Conservation (phyloP, 495 filamentous ascomycete species). For the Daldinia childiae region DNA sequence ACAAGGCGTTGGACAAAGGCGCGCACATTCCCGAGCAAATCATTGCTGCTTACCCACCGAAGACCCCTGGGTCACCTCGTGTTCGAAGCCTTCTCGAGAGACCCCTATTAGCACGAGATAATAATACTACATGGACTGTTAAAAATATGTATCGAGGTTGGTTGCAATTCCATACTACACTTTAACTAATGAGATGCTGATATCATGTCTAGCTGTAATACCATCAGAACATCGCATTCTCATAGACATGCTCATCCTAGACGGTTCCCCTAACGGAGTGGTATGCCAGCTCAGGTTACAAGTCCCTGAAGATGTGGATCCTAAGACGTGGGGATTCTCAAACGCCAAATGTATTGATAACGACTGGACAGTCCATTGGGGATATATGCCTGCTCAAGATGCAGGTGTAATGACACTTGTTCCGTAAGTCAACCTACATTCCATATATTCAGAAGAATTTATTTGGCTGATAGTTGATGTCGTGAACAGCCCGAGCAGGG, state of each 20-base stretch:
- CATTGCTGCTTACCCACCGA: background rate
- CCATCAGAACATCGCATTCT: background rate
- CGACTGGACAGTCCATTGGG: constrained; percentile 6
- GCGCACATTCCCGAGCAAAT: constrained; percentile 7
- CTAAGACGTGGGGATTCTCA: constrained; percentile 10
- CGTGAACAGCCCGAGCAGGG: background rate
- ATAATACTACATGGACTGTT: background rate
- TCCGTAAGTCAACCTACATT: background rate
- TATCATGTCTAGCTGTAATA: background rate
- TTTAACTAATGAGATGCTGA: background rate
- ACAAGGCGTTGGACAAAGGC: background rate
- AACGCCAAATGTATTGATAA: constrained; percentile 5
- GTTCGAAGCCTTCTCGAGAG: background rate
- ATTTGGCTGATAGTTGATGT: background rate
- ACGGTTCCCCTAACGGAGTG: background rate
- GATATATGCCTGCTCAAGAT: background rate
- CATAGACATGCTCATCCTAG: constrained; percentile 8
- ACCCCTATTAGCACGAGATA: background rate
- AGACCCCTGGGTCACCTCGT: background rate
- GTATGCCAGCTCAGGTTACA: constrained; percentile 2
- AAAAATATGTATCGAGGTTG: constrained; percentile 7
- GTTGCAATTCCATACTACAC: background rate
- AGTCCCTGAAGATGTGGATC: background rate
- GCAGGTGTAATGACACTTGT: constrained; percentile 4
- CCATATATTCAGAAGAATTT: background rate